phyloP scores from a whole-genome alignment of 768 basidiomycete genomes.

The Sistotremastrum niveocremeum region DNA sequence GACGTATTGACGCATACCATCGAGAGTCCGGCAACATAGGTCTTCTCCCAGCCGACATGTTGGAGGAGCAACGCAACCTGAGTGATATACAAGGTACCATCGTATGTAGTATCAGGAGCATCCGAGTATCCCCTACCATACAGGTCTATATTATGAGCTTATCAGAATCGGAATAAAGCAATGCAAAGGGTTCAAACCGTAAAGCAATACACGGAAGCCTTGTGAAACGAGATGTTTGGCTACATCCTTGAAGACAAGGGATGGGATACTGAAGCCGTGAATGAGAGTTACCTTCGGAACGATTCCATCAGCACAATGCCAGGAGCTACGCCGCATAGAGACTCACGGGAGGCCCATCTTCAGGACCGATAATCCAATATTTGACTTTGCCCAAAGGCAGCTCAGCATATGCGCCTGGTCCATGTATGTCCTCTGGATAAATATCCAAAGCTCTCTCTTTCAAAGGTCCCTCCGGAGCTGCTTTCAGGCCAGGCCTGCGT shows the following conservation, averaged over 20 bases:
- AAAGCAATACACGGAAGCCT: slow-evolving; percentile 64
- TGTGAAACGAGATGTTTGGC: slow-evolving; percentile 46
- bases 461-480: neutral
- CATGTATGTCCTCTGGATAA: slow-evolving; percentile 59
- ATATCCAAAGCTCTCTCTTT: slow-evolving; percentile 19
- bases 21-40: slow-evolving; percentile 54
- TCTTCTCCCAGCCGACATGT: slow-evolving; percentile 57
- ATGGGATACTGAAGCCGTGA: slow-evolving; percentile 64
- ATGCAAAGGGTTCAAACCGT: slow-evolving; percentile 31
- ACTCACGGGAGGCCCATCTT: slow-evolving; percentile 27
- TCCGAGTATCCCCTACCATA: slow-evolving; percentile 79
- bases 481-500: neutral
- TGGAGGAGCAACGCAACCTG: slow-evolving; percentile 81
- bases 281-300: slow-evolving; percentile 51
- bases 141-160: slow-evolving; percentile 34
- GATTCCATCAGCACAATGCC: neutral
- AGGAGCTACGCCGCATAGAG: neutral
- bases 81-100: slow-evolving; percentile 48
- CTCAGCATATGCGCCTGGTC: slow-evolving; percentile 46
- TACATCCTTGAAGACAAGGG: slow-evolving; percentile 67
- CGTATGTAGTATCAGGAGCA: slow-evolving; percentile 57
- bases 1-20: slow-evolving; percentile 36
- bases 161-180: neutral
- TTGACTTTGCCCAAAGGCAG: slow-evolving; percentile 63
- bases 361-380: slow-evolving; percentile 69